Conservation (phyloP, 306 rosid genomes). For the Lathyrus sativus region DNA sequence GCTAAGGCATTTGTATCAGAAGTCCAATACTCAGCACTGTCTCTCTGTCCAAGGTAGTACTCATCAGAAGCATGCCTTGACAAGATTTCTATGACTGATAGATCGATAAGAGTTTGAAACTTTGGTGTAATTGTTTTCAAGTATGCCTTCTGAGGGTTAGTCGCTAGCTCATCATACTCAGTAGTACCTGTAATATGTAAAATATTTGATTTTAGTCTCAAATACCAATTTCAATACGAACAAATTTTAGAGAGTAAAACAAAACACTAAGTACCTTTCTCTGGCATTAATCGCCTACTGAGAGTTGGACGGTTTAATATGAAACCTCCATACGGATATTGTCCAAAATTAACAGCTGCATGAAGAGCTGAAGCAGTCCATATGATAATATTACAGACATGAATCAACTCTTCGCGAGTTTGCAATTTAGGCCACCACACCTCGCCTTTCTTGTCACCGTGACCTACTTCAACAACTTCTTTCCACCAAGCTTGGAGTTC, state of each 20-base stretch:
- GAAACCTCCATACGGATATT: constrained; percentile 39
- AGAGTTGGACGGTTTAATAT: constrained; percentile 63
- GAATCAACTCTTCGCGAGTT: constrained; percentile 24
- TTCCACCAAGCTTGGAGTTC: constrained; percentile 66
- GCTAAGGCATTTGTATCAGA: constrained; percentile 15
- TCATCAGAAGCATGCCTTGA: constrained; percentile 47
- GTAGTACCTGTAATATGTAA: constrained; percentile 32
- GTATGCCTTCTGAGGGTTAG: constrained; percentile 45
- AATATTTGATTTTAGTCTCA: neutral
- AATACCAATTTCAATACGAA: neutral
- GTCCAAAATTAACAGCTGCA: constrained; percentile 42
- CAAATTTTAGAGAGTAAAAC: neutral
- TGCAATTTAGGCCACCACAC: constrained; percentile 35
- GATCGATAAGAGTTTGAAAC: constrained; percentile 43
- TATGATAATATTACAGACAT: neutral
- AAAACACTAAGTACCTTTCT: neutral
- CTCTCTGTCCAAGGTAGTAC: constrained; percentile 51
- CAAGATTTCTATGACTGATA: constrained; percentile 53
- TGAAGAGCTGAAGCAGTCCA: constrained; percentile 38
- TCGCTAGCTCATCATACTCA: constrained; percentile 52
- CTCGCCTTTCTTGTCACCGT: constrained; percentile 25
- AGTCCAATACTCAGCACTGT: constrained; percentile 35
- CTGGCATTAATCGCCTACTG: constrained; percentile 59
- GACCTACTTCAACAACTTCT: constrained; percentile 36
- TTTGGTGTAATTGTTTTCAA: constrained; percentile 60